Evolutionary conservation across 306 rosid species (phyloP).

Genomic region (Purshia tridentata): DNA sequence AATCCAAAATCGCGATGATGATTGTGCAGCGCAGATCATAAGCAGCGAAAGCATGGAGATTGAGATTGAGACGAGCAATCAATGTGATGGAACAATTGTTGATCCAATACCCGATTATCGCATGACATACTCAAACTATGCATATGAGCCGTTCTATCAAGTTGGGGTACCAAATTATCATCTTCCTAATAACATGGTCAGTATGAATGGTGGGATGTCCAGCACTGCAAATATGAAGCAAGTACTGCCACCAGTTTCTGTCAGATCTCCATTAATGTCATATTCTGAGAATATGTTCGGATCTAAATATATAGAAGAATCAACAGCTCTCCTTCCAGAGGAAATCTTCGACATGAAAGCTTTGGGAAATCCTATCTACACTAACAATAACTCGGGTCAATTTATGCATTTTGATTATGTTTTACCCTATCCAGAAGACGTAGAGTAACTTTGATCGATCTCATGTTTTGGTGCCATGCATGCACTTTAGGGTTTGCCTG

Average conservation of each 20-base stretch:
- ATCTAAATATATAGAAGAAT: background rate
- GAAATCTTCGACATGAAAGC: background rate
- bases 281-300: background rate
- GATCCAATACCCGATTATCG: background rate
- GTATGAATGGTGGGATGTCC: background rate
- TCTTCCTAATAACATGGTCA: background rate
- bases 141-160: background rate
- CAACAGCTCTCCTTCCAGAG: background rate
- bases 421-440: background rate
- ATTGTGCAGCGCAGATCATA: background rate
- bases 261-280: background rate
- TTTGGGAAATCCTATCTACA: background rate
- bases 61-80: background rate
- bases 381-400: background rate
- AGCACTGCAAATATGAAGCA: background rate
- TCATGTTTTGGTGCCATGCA: too few relatives aligned
- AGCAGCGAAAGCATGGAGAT: background rate
- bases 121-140: background rate
- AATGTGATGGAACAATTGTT: background rate
- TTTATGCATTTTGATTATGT: background rate
- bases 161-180: too few relatives aligned
- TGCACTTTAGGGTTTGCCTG: too few relatives aligned
- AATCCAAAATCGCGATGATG: background rate
- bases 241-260: background rate
- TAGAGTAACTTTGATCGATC: background rate